A percentile compares a stretch with the other conserved stretches of the same genome.
Conservation (phyloP, 176 grass and related monocot species). For the Saccharum officinarum region DNA sequence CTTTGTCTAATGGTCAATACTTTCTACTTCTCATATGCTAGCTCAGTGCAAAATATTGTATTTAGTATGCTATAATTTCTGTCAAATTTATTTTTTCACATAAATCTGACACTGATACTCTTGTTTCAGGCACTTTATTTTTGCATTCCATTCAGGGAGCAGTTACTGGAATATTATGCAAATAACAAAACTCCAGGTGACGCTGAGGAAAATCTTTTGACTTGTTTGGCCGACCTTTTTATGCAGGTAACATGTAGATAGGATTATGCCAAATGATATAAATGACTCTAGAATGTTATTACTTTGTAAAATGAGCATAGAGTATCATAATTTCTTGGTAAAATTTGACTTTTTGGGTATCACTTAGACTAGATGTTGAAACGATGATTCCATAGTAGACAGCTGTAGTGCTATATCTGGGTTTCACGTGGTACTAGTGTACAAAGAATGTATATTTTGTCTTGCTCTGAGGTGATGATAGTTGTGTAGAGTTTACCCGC, state of each 20-base stretch:
- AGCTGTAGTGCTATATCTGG: neutral
- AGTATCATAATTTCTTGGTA: neutral
- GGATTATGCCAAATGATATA: neutral
- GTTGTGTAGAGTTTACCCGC: neutral
- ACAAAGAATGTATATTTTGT: neutral
- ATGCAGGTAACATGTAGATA: constrained; percentile 69
- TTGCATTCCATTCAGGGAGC: constrained; percentile 89
- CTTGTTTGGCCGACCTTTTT: constrained; percentile 96
- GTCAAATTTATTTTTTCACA: constrained; percentile 23
- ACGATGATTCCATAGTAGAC: neutral
- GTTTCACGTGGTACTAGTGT: neutral
- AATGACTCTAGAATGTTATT: constrained; percentile 14
- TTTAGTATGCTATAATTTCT: neutral
- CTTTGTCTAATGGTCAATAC: neutral
- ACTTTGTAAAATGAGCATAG: constrained; percentile 15
- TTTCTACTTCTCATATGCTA: constrained; percentile 1
- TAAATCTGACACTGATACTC: constrained; percentile 32
- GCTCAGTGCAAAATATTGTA: constrained; percentile 1
- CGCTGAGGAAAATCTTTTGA: constrained; percentile 83
- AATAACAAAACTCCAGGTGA: constrained; percentile 77
- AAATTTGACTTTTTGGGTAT: neutral
- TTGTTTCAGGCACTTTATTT: constrained; percentile 92
- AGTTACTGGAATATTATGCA: constrained; percentile 78
- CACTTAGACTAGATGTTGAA: constrained; percentile 1
- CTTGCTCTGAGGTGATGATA: neutral